Conservation (phyloP, 352 stramenopile species). For the Phytophthora cactorum region DNA sequence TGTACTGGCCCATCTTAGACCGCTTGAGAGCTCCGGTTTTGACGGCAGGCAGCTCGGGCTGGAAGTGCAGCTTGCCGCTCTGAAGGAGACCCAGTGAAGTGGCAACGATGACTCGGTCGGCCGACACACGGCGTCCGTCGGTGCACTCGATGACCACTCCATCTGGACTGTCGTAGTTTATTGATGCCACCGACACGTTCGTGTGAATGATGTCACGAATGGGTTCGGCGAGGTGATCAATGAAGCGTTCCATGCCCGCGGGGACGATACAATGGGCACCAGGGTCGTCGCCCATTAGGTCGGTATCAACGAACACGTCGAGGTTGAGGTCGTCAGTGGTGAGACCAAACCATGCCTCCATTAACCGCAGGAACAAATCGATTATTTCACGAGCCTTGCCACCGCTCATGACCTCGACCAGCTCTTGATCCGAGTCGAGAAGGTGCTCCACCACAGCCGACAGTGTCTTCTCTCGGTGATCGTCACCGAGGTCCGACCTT, state of each 20-base stretch:
- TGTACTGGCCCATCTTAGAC: slow-evolving; percentile 66
- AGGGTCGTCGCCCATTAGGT: slow-evolving; percentile 49
- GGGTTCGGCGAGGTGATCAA: slow-evolving; percentile 44
- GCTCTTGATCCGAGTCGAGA: slow-evolving; percentile 26
- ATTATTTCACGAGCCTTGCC: slow-evolving; percentile 23
- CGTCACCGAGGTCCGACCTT: slow-evolving; percentile 16
- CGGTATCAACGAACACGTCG: slow-evolving; percentile 36
- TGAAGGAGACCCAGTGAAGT: slow-evolving; percentile 64
- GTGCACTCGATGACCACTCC: slow-evolving; percentile 48
- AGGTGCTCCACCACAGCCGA: slow-evolving; percentile 48
- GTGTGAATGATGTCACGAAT: slow-evolving; percentile 46
- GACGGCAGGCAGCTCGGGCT: slow-evolving; percentile 45
- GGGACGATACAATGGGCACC: slow-evolving; percentile 63
- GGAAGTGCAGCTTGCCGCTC: slow-evolving; percentile 53
- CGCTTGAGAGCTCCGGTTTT: slow-evolving; percentile 60
- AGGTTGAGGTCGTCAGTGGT: slow-evolving; percentile 41
- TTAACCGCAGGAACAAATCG: slow-evolving; percentile 38
- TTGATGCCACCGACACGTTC: slow-evolving; percentile 35
- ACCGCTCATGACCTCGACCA: slow-evolving; percentile 34
- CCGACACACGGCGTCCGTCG: slow-evolving; percentile 30
- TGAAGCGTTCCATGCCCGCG: slow-evolving; percentile 58
- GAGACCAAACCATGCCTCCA: slow-evolving; percentile 66
- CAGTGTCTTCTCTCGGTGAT: slow-evolving; percentile 33
- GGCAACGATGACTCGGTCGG: slow-evolving; percentile 61
- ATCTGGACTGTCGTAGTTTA: slow-evolving; percentile 36